phyloP scores from a whole-genome alignment of 2,329 filamentous ascomycete genomes.

The Penicillium sp. region DNA sequence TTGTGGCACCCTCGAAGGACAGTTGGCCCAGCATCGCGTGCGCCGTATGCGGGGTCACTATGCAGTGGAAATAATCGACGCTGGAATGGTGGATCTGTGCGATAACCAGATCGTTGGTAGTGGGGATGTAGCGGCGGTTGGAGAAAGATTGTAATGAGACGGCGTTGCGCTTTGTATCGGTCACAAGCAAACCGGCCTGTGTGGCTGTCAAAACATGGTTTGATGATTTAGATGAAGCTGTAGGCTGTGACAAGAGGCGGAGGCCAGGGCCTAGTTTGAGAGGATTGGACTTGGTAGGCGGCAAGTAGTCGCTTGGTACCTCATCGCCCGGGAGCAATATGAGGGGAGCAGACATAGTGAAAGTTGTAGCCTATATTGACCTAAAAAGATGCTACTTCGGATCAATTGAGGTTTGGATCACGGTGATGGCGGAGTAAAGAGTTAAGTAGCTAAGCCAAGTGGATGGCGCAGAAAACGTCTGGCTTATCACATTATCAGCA shows the following conservation, averaged over 20 bases:
- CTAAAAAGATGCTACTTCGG: neutral
- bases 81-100: constrained; percentile 76
- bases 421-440: neutral
- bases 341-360: constrained; percentile 56
- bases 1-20: constrained; percentile 88
- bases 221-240: constrained; percentile 59
- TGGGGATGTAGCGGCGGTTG: constrained; percentile 68
- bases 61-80: constrained; percentile 75
- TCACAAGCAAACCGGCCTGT: constrained; percentile 36
- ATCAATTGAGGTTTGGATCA: neutral
- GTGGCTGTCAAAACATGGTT: constrained; percentile 38
- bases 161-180: constrained; percentile 42
- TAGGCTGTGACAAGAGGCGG: constrained; percentile 73
- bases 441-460: neutral
- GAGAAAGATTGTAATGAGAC: constrained; percentile 37
- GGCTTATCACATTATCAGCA: constrained; percentile 27
- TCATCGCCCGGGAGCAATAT: constrained; percentile 80
- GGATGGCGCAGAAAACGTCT: constrained; percentile 11
- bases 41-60: constrained; percentile 63
- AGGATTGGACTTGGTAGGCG: constrained; percentile 63
- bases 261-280: constrained; percentile 82
- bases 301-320: constrained; percentile 65
- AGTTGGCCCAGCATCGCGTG: constrained; percentile 75
- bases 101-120: constrained; percentile 81
- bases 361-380: neutral